Percentiles rank a stretch among this genome's conserved stretches.
phyloP scores from a whole-genome alignment of 2,329 filamentous ascomycete genomes.

The Fusarium phyllophilum region DNA sequence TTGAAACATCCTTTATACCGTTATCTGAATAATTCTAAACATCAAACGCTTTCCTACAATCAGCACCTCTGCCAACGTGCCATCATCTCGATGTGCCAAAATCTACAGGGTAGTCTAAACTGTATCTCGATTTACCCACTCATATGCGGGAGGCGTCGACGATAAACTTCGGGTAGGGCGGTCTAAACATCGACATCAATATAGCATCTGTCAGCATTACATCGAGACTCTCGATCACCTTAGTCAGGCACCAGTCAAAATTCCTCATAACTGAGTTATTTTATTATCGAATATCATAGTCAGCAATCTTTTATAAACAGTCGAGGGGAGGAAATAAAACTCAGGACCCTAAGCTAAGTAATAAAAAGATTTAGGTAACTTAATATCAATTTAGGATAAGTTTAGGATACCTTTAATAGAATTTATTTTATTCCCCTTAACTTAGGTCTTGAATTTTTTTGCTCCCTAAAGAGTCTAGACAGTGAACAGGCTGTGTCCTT shows the following conservation, averaged over 20 bases:
- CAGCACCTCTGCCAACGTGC: too few species aligned
- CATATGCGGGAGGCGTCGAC: background rate
- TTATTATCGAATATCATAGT: too few species aligned
- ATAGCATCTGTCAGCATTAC: background rate
- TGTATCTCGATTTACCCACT: background rate
- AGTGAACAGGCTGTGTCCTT: too few species aligned
- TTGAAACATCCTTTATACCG: fast-evolving
- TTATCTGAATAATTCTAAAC: fast-evolving
- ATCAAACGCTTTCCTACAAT: fast-evolving
- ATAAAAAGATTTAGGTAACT: too few species aligned
- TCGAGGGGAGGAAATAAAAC: too few species aligned
- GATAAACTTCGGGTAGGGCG: background rate
- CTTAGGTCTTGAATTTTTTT: too few species aligned
- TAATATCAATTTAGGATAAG: too few species aligned
- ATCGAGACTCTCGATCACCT: fast-evolving
- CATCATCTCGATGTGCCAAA: background rate
- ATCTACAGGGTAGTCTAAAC: background rate
- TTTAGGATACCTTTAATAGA: too few species aligned
- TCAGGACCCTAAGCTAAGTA: too few species aligned
- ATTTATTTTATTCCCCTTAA: too few species aligned
- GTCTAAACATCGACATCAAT: background rate
- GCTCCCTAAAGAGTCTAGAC: too few species aligned
- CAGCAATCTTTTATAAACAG: too few species aligned
- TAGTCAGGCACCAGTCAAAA: fast-evolving
- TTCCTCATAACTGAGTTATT: fast-evolving